Conservation (phyloP, 768 basidiomycete genomes). For the Xerocomellus amylosporus region DNA sequence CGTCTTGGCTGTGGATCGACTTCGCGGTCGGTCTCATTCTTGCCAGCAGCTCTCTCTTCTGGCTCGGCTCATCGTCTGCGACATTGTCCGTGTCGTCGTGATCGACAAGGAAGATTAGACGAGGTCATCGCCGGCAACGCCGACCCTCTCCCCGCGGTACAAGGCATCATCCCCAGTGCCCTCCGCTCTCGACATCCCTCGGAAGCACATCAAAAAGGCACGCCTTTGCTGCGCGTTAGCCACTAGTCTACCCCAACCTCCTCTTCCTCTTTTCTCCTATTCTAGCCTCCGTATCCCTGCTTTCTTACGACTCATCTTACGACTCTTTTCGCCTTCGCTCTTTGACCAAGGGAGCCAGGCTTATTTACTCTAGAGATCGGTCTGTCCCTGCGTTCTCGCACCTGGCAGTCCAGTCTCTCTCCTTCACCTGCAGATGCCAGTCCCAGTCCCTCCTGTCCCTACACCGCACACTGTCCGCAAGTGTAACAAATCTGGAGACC, state of each 20-base stretch:
- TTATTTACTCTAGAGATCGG: constrained; percentile 41
- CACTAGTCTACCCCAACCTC: constrained; percentile 37
- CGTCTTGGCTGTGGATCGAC: constrained; percentile 46
- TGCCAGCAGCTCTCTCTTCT: constrained; percentile 34
- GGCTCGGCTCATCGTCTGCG: constrained; percentile 36
- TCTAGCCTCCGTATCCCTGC: constrained; percentile 23
- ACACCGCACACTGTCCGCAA: constrained; percentile 68
- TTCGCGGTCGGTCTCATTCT: constrained; percentile 44
- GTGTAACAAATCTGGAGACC: constrained; percentile 44
- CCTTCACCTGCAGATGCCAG: constrained; percentile 73
- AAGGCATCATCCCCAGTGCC: constrained; percentile 17
- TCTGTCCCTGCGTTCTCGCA: constrained; percentile 44
- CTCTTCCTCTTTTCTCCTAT: constrained; percentile 30
- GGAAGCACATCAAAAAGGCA: constrained; percentile 69
- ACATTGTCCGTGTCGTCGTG: constrained; percentile 45
- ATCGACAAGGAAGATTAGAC: constrained; percentile 32
- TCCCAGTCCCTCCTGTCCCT: constrained; percentile 68
- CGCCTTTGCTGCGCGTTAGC: constrained; percentile 94
- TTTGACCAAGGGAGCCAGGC: constrained; percentile 39
- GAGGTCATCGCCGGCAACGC: constrained; percentile 29
- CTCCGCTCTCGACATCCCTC: constrained; percentile 25
- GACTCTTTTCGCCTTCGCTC: constrained; percentile 45
- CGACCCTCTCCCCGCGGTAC: constrained; percentile 19
- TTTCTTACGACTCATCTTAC: constrained; percentile 70
- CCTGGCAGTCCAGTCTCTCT: constrained; percentile 41